Percentiles rank a stretch among this genome's conserved stretches.
Evolutionary conservation across 2,329 filamentous ascomycete species (phyloP).

Genomic region (Aspergillus tanneri): DNA sequence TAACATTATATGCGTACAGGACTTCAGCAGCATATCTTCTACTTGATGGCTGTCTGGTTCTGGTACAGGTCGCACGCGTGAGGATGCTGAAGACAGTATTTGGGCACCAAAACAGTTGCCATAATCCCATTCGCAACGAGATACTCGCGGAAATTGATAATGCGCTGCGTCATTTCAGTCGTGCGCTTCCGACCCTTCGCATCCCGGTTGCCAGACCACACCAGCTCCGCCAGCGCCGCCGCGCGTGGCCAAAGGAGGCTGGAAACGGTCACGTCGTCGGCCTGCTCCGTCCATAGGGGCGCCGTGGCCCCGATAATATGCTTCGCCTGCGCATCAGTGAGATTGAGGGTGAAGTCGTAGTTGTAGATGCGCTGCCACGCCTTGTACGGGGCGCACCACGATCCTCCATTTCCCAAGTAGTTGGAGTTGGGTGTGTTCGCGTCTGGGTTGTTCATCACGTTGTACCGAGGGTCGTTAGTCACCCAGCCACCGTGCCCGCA

Average conservation of each 20-base stretch:
- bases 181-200: constrained; percentile 52
- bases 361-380: constrained; percentile 62
- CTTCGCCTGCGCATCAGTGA: constrained; percentile 48
- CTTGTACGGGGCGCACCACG: constrained; percentile 61
- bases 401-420: constrained; percentile 54
- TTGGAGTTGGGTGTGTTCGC: constrained; percentile 52
- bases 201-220: constrained; percentile 57
- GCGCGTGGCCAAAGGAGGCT: constrained; percentile 58
- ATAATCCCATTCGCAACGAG: constrained; percentile 55
- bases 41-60: constrained; percentile 49
- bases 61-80: constrained; percentile 58
- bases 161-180: constrained; percentile 54
- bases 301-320: constrained; percentile 54
- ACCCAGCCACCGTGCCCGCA: constrained; percentile 57
- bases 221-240: constrained; percentile 55
- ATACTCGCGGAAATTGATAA: constrained; percentile 61
- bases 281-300: constrained; percentile 56
- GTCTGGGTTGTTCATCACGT: constrained; percentile 55
- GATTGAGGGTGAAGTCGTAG: constrained; percentile 55
- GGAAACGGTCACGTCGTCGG: constrained; percentile 54
- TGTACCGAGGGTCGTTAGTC: constrained; percentile 57
- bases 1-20: too few species aligned
- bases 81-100: constrained; percentile 59
- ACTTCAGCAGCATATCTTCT: too few species aligned
- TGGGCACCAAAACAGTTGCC: constrained; percentile 54